Percentiles rank a stretch among this genome's conserved stretches.
Conservation (phyloP, 1,139 yeast genomes). For the Kluyveromyces sp. region DNA sequence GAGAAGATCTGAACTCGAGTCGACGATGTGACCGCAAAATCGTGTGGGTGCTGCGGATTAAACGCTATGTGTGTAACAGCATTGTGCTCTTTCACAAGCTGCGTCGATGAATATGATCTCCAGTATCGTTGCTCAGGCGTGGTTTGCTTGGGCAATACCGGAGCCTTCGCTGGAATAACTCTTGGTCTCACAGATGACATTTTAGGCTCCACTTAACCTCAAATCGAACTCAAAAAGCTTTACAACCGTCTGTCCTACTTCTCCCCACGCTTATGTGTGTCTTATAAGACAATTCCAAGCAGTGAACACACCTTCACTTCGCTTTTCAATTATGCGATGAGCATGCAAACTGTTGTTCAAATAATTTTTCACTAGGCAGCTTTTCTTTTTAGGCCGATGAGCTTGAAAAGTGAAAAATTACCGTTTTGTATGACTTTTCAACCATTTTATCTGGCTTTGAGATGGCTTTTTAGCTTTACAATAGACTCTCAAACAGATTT, state of each 20-base stretch:
- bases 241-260: no score
- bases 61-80: constrained; percentile 84
- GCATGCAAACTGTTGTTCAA: not conserved
- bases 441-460: not conserved
- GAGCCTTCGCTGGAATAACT: constrained; percentile 61
- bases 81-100: constrained; percentile 87
- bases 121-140: constrained; percentile 95
- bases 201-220: not conserved
- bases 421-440: not conserved
- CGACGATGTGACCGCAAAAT: constrained; percentile 89
- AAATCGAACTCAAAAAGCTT: not conserved
- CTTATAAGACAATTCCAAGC: no score
- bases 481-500: no score
- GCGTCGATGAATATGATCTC: constrained; percentile 73
- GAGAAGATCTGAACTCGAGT: constrained; percentile 89
- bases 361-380: not conserved
- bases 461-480: no score
- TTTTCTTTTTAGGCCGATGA: constrained; percentile 3
- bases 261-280: no score
- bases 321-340: not conserved
- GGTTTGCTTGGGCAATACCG: constrained; percentile 74
- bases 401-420: not conserved
- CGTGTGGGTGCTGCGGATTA: constrained; percentile 81
- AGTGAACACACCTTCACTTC: no score
- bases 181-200: constrained; percentile 81